A percentile compares a stretch with the other conserved stretches of the same genome.
phyloP scores from a whole-genome alignment of 2,329 filamentous ascomycete species.

The Neopestalotiopsis sp. region DNA sequence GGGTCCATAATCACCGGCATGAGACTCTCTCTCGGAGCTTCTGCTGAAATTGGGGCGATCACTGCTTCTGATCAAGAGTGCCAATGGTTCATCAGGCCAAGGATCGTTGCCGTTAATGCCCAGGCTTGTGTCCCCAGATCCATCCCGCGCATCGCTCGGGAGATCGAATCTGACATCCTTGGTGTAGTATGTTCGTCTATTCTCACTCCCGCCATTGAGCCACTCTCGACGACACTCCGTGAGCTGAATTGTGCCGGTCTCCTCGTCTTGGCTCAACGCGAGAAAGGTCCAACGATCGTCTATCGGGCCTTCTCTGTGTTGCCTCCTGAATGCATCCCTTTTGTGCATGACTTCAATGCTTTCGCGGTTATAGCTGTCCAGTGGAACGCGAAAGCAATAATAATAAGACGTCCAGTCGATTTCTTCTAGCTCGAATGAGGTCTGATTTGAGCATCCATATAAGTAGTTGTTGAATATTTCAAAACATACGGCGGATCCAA shows the following conservation, averaged over 20 bases:
- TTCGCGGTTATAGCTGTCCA: slow-evolving; percentile 48
- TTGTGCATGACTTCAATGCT: slow-evolving; percentile 49
- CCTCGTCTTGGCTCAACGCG: slow-evolving; percentile 64
- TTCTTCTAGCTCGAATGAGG: slow-evolving; percentile 65
- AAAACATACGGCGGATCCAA: slow-evolving; percentile 73
- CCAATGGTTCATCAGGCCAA: slow-evolving; percentile 12
- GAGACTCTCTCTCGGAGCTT: slow-evolving; percentile 43
- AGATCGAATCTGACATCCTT: slow-evolving; percentile 52
- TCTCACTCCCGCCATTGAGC: slow-evolving; percentile 56
- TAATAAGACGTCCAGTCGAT: slow-evolving; percentile 74
- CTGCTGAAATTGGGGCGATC: slow-evolving; percentile 42
- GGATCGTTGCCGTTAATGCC: slow-evolving; percentile 13
- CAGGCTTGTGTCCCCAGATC: neutral
- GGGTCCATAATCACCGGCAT: slow-evolving; percentile 51
- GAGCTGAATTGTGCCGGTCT: slow-evolving; percentile 61
- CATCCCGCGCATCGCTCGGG: neutral
- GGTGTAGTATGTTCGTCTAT: slow-evolving; percentile 70
- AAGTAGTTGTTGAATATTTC: slow-evolving; percentile 70
- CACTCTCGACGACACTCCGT: slow-evolving; percentile 75
- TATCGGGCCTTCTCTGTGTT: slow-evolving; percentile 72
- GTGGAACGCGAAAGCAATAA: slow-evolving; percentile 66
- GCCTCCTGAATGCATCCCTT: slow-evolving; percentile 64
- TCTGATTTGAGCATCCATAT: slow-evolving; percentile 73
- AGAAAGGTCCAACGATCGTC: slow-evolving; percentile 77
- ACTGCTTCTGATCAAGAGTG: slow-evolving; percentile 25